Percentiles rank a stretch among this genome's conserved stretches.
Evolutionary conservation across 1,284 basidiomycete species (phyloP).

Genomic region (Hemileia vastatrix): DNA sequence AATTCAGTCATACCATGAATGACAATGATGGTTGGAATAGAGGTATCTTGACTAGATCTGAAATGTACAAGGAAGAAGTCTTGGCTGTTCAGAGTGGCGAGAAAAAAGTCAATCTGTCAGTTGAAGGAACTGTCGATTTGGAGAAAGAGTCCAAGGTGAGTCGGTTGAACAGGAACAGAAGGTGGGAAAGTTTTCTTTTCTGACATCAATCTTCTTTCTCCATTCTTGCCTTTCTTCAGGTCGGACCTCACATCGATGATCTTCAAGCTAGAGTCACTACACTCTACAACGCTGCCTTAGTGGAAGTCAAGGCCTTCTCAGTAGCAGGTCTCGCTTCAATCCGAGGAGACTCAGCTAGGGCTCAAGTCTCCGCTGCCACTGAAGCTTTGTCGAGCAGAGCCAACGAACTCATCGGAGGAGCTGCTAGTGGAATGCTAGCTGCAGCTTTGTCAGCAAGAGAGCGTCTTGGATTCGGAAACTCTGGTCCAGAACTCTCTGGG

Average conservation of each 20-base stretch:
- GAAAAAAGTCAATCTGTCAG: slow-evolving; percentile 22
- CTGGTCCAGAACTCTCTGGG: neutral
- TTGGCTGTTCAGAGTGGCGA: slow-evolving; percentile 26
- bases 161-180: slow-evolving; percentile 24
- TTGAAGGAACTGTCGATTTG: slow-evolving; percentile 23
- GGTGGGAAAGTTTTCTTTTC: slow-evolving; percentile 4
- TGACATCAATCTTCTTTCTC: neutral
- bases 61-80: slow-evolving; percentile 29
- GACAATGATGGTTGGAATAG: slow-evolving; percentile 39
- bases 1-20: slow-evolving; percentile 36
- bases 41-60: slow-evolving; percentile 30
- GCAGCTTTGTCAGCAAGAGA: slow-evolving; percentile 16
- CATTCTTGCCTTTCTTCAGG: neutral
- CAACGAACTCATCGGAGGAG: slow-evolving; percentile 28
- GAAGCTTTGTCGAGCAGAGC: slow-evolving; percentile 31
- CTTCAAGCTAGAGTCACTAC: slow-evolving; percentile 28
- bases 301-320: slow-evolving; percentile 29
- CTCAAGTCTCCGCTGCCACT: slow-evolving; percentile 27
- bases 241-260: neutral
- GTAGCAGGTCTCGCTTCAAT: slow-evolving; percentile 27
- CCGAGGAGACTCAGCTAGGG: slow-evolving; percentile 28
- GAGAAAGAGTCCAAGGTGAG: neutral
- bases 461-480: neutral
- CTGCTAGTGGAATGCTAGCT: slow-evolving; percentile 28
- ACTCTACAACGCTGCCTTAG: slow-evolving; percentile 29